These are phyloP conservation scores for Somion occarium DNA, from an alignment of 1,284 basidiomycete genomes.

Conservation along the genomic window DNA sequence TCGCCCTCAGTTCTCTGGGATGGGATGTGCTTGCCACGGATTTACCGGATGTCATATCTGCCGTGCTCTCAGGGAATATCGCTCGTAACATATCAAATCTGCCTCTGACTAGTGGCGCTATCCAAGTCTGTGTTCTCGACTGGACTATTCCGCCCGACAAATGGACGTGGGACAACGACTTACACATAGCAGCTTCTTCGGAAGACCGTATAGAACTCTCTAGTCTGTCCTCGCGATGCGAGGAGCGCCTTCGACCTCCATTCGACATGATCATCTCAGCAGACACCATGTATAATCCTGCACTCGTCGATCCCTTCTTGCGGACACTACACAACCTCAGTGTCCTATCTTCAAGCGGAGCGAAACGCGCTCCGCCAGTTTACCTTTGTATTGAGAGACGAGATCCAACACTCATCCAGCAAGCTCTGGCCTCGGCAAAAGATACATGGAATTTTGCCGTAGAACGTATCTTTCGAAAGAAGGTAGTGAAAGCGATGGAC, in stretches of 20 bases:
- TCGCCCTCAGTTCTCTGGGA: conserved; percentile 65
- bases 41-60: conserved; percentile 59
- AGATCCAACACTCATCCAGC: conserved; percentile 63
- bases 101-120: conserved; percentile 32
- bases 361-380: conserved; percentile 39
- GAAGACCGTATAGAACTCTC: conserved; percentile 10
- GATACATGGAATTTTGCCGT: conserved; percentile 50
- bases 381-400: conserved; percentile 75
- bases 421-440: conserved; percentile 48
- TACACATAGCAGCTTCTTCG: conserved; percentile 31
- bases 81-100: conserved; percentile 40
- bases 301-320: conserved; percentile 68
- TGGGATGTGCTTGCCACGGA: conserved; percentile 83
- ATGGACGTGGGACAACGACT: conserved; percentile 50
- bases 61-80: conserved; percentile 69
- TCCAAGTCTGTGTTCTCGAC: conserved; percentile 59
- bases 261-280: conserved; percentile 82
- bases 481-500: conserved; percentile 59
- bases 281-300: conserved; percentile 75
- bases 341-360: conserved; percentile 26
- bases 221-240: conserved; percentile 16
- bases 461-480: conserved; percentile 54
- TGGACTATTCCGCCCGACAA: conserved; percentile 52
- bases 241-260: conserved; percentile 38
- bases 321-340: conserved; percentile 58